Percentiles rank a stretch among this genome's conserved stretches.
These are phyloP conservation scores for Exophiala alcalophila DNA, from an alignment of 2,329 filamentous ascomycete genomes.

Conservation along the genomic window DNA sequence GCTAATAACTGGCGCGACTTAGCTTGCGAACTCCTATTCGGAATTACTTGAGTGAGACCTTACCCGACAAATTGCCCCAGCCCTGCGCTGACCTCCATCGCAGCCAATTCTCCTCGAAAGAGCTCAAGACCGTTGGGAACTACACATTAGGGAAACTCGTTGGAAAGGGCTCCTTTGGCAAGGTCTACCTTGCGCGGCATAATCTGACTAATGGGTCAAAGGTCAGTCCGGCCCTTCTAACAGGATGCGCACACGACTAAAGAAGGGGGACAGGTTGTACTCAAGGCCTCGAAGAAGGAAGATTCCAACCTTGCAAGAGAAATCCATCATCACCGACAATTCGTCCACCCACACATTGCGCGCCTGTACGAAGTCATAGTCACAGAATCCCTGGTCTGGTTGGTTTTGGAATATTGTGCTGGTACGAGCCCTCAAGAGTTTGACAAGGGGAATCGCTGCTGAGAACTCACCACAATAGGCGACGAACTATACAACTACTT, in stretches of 20 bases:
- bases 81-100: constrained; percentile 23
- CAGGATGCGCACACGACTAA: constrained; percentile 9
- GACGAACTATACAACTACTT: constrained; percentile 98
- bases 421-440: constrained; percentile 54
- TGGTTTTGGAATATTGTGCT: constrained; percentile 93
- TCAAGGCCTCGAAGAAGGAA: constrained; percentile 95
- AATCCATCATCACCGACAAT: constrained; percentile 97
- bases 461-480: constrained; percentile 53
- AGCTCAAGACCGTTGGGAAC: constrained; percentile 89
- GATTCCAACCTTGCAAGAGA: constrained; percentile 94
- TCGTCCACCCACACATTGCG: constrained; percentile 95
- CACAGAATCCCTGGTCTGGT: constrained; percentile 90
- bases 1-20: no score
- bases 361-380: constrained; percentile 97
- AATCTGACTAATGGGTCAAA: constrained; percentile 99
- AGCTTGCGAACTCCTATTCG: constrained; percentile 97
- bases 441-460: constrained; percentile 7
- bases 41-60: constrained; percentile 81
- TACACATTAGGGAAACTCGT: constrained; percentile 89
- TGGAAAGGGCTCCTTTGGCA: constrained; percentile 96
- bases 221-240: constrained; percentile 50
- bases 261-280: constrained; percentile 67
- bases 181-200: constrained; percentile 92
- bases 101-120: constrained; percentile 90
- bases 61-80: background rate